Conservation (phyloP, 495 filamentous ascomycete species). For the Daldinia caldariorum region DNA sequence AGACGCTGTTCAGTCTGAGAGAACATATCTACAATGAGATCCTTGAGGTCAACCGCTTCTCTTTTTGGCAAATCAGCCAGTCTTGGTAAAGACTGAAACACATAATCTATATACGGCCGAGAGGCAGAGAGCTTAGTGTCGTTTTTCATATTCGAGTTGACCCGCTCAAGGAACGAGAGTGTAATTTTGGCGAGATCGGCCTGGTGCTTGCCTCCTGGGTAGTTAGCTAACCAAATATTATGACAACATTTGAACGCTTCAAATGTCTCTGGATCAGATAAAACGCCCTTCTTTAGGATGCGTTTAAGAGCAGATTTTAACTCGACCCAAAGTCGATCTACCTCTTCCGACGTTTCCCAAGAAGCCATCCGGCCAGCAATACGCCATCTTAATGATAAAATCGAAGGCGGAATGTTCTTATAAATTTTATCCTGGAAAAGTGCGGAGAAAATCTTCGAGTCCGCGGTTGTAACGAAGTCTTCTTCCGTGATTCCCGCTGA, state of each 20-base stretch:
- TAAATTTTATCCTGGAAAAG: slow-evolving; percentile 39
- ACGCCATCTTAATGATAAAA: slow-evolving; percentile 52
- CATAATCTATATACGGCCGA: slow-evolving; percentile 37
- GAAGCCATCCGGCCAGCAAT: slow-evolving; percentile 50
- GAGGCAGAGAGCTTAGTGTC: slow-evolving; percentile 21
- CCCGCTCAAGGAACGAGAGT: slow-evolving; percentile 49
- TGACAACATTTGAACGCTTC: slow-evolving; percentile 56
- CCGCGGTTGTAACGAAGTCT: slow-evolving; percentile 52
- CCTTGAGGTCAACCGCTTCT: slow-evolving; percentile 25
- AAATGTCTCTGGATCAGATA: slow-evolving; percentile 46
- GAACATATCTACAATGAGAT: slow-evolving; percentile 41
- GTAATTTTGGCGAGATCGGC: slow-evolving; percentile 47
- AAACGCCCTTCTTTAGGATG: slow-evolving; percentile 47
- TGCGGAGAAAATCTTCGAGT: slow-evolving; percentile 48
- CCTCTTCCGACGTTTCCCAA: slow-evolving; percentile 49
- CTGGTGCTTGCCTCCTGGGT: slow-evolving; percentile 49
- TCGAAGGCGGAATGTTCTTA: slow-evolving; percentile 23
- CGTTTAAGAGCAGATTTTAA: slow-evolving; percentile 49
- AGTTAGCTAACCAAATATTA: slow-evolving; percentile 51
- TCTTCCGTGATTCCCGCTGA: slow-evolving; percentile 56
- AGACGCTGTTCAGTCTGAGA: slow-evolving; percentile 32
- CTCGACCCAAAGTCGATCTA: slow-evolving; percentile 48
- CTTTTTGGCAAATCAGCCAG: slow-evolving; percentile 37
- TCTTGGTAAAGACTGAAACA: slow-evolving; percentile 42
- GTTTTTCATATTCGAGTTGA: slow-evolving; percentile 32